These are phyloP conservation scores for Ganoderma multipileum DNA, from an alignment of 1,284 basidiomycete species.

Conservation along the genomic window DNA sequence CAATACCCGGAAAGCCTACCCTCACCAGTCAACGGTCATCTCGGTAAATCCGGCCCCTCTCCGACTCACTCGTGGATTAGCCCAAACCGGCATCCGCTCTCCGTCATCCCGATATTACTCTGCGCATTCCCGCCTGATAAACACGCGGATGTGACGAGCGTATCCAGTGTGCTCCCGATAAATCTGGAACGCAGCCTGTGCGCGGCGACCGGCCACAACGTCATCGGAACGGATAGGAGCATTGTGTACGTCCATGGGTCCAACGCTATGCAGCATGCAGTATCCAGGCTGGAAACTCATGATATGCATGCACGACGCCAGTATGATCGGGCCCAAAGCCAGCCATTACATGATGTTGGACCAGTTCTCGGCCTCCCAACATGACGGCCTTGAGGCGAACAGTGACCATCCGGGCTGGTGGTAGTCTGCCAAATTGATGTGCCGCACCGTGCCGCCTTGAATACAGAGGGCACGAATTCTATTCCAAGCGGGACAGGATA, in stretches of 20 bases:
- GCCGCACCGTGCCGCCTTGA: neutral
- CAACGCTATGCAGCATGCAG: neutral
- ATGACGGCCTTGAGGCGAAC: neutral
- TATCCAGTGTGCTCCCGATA: too few relatives aligned
- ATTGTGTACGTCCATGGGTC: neutral
- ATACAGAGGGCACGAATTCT: neutral
- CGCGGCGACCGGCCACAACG: neutral
- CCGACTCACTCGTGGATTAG: neutral
- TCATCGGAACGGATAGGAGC: neutral
- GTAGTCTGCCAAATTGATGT: neutral
- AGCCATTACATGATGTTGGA: neutral
- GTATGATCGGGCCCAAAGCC: neutral
- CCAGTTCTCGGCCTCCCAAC: neutral
- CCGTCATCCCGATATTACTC: neutral
- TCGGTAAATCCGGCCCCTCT: neutral
- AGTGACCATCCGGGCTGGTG: neutral
- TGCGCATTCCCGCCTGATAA: neutral
- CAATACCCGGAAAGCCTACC: neutral
- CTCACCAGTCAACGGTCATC: neutral
- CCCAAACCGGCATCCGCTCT: neutral
- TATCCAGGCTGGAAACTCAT: neutral
- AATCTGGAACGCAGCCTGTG: too few relatives aligned
- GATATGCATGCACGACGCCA: neutral
- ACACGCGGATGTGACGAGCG: neutral
- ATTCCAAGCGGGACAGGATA: too few relatives aligned